Base-by-base conservation (phyloP, 2,329 filamentous ascomycete genomes). In the Parafenestella ontariensis region DNA sequence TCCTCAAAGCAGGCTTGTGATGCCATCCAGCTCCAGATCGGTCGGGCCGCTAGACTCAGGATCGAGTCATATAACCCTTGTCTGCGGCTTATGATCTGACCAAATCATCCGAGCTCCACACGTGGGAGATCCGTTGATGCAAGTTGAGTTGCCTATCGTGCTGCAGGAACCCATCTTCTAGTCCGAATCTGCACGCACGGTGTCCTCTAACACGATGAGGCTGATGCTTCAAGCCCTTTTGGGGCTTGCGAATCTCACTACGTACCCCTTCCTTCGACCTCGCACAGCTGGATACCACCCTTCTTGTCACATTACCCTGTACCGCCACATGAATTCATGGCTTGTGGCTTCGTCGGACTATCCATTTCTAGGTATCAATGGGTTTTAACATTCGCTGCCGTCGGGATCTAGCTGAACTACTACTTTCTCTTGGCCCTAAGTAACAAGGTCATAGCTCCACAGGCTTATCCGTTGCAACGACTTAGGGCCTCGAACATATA, bases 331-430 rank as follows among this genome's bases (percentile, higher is more conserved):
- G 37, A 20, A 28, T 44, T 48, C 51, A 59, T 57, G 56, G 57
- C 54, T 36, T 59, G 60, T 69, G 58, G 65, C 64, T 57, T 64
- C 59, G 53, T 56, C 49, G 29, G 23, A 53, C 49, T 60, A 52
- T 50, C 56, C 49, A 10, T 34, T 62, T 43, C 29, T 53, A 51
- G 53, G 34, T 21, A 17, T 46, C 33, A 43, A 36, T 49, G 49
- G 43, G 34, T 24, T 15, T 41, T 18, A 49, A 20, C 43, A 21
- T 50, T 46, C 40, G 40, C 23, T 46, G 44, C 37, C 24, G 21
- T 20, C 52, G 53, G 46, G 18, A 47, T 24, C 31, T 48, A 29
- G 21, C 24, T 51, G 40, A 40, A 46, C 29, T 49, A 39, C 15
- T 21, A 40, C 29, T 31, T 50, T 43, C 33, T 10, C 56, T 54